phyloP scores from a whole-genome alignment of 2,329 filamentous ascomycete genomes.

The Albophoma yamanashiensis region DNA sequence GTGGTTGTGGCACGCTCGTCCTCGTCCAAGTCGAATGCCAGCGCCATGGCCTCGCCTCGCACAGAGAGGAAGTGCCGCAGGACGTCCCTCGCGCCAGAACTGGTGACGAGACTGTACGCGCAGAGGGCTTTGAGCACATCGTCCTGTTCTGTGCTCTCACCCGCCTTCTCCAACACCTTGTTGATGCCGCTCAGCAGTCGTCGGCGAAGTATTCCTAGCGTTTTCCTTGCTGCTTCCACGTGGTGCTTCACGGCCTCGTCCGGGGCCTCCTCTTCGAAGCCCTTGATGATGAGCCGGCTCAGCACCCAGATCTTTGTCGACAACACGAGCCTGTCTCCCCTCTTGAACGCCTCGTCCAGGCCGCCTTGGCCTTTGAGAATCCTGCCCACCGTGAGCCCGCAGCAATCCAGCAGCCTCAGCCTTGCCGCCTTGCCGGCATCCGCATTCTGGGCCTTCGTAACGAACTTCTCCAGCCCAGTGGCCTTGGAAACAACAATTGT shows the following conservation, averaged over 20 bases:
- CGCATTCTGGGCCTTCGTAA: slow-evolving; percentile 14
- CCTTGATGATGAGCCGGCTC: slow-evolving; percentile 64
- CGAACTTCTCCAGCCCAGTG: slow-evolving; percentile 41
- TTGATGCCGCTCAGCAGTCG: slow-evolving; percentile 59
- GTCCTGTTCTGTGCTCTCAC: slow-evolving; percentile 35
- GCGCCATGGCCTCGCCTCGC: slow-evolving; percentile 56
- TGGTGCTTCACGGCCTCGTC: slow-evolving; percentile 21
- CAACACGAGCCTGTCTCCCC: slow-evolving; percentile 41
- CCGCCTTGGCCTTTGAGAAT: slow-evolving; percentile 32
- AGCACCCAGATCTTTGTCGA: slow-evolving; percentile 67
- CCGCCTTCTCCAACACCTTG: slow-evolving; percentile 53
- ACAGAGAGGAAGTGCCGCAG: slow-evolving; percentile 68
- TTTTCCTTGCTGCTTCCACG: slow-evolving; percentile 53
- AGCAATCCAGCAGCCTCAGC: slow-evolving; percentile 39
- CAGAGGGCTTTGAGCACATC: slow-evolving; percentile 64
- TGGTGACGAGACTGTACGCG: slow-evolving; percentile 74
- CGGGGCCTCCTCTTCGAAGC: slow-evolving; percentile 43
- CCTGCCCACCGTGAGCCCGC: slow-evolving; percentile 35
- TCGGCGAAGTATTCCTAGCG: slow-evolving; percentile 48
- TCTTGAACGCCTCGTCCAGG: slow-evolving; percentile 18
- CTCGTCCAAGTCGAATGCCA: slow-evolving; percentile 44
- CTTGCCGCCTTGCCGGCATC: slow-evolving; percentile 26
- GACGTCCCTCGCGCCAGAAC: slow-evolving; percentile 68
- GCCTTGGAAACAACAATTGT: slow-evolving; percentile 57
- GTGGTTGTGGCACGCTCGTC: slow-evolving; percentile 26